Percentiles rank a stretch among this genome's conserved stretches.
phyloP scores from a whole-genome alignment of 2,329 filamentous ascomycete genomes.

The Akanthomyces dipterigenus region DNA sequence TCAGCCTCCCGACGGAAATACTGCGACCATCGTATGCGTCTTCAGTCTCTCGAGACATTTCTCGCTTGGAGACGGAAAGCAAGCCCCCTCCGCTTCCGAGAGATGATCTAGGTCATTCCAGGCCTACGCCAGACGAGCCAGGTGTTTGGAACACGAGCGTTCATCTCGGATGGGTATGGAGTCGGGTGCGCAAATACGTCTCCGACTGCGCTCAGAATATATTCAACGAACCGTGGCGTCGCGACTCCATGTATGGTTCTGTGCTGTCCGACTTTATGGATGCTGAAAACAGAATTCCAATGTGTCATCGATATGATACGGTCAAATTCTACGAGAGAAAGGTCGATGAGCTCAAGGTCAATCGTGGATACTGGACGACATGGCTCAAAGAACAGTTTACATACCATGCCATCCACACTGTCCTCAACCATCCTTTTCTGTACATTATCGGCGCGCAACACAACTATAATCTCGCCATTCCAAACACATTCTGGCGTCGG shows the following conservation, averaged over 20 bases:
- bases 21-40: conserved; percentile 28
- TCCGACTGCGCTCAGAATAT: conserved; percentile 40
- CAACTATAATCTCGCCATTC: conserved; percentile 44
- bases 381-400: conserved; percentile 49
- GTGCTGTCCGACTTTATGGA: conserved; percentile 45
- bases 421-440: conserved; percentile 47
- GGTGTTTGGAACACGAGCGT: conserved; percentile 45
- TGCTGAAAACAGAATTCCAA: conserved; percentile 40
- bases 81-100: conserved; percentile 35
- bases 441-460: conserved; percentile 46
- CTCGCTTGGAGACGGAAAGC: conserved; percentile 22
- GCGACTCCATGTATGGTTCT: conserved; percentile 45
- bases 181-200: conserved; percentile 38
- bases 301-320: conserved; percentile 45
- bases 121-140: conserved; percentile 30
- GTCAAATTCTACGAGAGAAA: conserved; percentile 46
- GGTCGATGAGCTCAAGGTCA: conserved; percentile 36
- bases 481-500: conserved; percentile 47
- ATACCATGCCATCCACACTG: conserved; percentile 44
- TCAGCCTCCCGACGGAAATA: conserved; percentile 35
- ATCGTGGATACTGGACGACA: conserved; percentile 43
- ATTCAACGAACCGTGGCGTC: conserved; percentile 43
- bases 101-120: conserved; percentile 34
- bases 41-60: conserved; percentile 17
- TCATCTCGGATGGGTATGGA: conserved; percentile 46